Conservation (phyloP, 768 basidiomycete genomes). For the Xerocomus spinulosus region DNA sequence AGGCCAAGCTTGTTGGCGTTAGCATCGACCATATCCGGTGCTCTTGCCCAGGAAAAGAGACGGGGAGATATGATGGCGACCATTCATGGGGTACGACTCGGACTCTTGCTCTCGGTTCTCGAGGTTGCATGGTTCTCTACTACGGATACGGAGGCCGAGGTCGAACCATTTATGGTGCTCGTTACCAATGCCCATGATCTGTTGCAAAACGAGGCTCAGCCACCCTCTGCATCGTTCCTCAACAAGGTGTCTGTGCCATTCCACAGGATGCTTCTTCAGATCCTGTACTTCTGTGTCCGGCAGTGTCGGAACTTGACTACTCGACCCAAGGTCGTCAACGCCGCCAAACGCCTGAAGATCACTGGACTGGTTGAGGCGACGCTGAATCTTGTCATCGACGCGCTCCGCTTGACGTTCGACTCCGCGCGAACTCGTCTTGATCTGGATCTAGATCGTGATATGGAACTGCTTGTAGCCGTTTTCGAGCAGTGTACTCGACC, state of each 20-base stretch:
- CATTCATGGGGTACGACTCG: constrained; percentile 72
- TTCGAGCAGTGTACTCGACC: constrained; percentile 74
- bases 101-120: constrained; percentile 69
- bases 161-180: constrained; percentile 57
- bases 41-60: constrained; percentile 63
- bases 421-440: constrained; percentile 54
- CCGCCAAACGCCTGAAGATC: constrained; percentile 59
- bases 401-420: constrained; percentile 59
- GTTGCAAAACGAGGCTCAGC: constrained; percentile 68
- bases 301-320: constrained; percentile 52
- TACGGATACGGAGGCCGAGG: constrained; percentile 48
- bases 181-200: constrained; percentile 59
- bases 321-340: constrained; percentile 47
- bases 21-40: constrained; percentile 59
- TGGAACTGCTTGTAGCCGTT: constrained; percentile 77
- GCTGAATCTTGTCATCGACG: constrained; percentile 64
- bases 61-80: constrained; percentile 81
- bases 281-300: constrained; percentile 71
- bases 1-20: constrained; percentile 53
- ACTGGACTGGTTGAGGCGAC: constrained; percentile 57
- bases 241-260: constrained; percentile 60
- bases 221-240: constrained; percentile 69
- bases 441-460: constrained; percentile 69
- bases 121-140: constrained; percentile 76
- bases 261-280: constrained; percentile 76